These are phyloP conservation scores for Neurospora discreta DNA, from an alignment of 495 filamentous ascomycete species.

Conservation along the genomic window DNA sequence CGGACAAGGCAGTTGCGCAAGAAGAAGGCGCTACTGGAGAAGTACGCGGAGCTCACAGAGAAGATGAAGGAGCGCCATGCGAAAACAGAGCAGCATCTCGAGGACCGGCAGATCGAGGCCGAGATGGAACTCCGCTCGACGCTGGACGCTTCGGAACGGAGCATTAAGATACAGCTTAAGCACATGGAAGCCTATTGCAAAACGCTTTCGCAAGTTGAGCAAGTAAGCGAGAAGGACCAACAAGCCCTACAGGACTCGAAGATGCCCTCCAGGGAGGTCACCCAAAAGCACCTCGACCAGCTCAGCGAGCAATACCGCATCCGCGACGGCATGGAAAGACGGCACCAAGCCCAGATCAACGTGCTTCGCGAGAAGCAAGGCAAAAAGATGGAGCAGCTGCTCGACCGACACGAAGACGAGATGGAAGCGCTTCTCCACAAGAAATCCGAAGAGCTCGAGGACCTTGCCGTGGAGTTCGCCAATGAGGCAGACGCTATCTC, in stretches of 20 bases:
- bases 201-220: slow-evolving; percentile 17
- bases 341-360: slow-evolving; percentile 65
- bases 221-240: not conserved
- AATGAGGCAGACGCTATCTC: slow-evolving; percentile 42
- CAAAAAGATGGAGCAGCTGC: slow-evolving; percentile 53
- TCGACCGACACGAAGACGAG: slow-evolving; percentile 54
- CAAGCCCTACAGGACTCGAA: not conserved
- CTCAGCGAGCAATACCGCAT: slow-evolving; percentile 60
- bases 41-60: slow-evolving; percentile 29
- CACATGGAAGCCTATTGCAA: slow-evolving; percentile 74
- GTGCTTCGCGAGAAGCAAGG: slow-evolving; percentile 70
- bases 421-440: slow-evolving; percentile 42
- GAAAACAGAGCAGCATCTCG: slow-evolving; percentile 47
- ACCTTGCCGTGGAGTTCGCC: slow-evolving; percentile 45
- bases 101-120: slow-evolving; percentile 63
- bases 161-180: slow-evolving; percentile 56
- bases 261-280: slow-evolving; percentile 38
- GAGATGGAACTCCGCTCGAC: slow-evolving; percentile 49
- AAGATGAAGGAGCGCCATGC: slow-evolving; percentile 39
- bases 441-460: slow-evolving; percentile 39
- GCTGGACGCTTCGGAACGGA: slow-evolving; percentile 43
- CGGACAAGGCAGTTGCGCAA: slow-evolving; percentile 36
- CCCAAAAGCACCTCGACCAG: slow-evolving; percentile 47
- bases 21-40: slow-evolving; percentile 28
- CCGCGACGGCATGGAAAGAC: slow-evolving; percentile 56